Evolutionary conservation across 1,139 yeast species (phyloP), one percentile per base, ranked within the genome.

Genomic region (Magnusiomyces paraingens): DNA sequence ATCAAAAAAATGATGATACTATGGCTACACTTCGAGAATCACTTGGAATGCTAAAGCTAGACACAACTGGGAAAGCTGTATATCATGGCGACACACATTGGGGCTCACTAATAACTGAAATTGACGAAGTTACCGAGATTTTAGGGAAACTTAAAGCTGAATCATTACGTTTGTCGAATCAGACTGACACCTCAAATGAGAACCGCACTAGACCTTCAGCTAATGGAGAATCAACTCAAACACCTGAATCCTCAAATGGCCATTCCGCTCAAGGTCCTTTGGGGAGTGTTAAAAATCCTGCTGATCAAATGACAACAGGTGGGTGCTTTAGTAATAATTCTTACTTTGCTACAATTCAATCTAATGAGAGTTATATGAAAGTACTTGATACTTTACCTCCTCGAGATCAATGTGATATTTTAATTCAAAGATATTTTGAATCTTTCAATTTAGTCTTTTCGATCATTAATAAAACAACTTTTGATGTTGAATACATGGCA

Each of bases 51-150:
- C 63, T 69, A 55, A 69, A 69, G 55, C 62, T 69, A 10, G 71
- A 69, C 49, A 58, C 57, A 10, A 57, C 62, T 40, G 73, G 73
- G 8, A 66, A 69, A 49, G 60, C 69, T 6, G 59, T 69, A 11
- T 69, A 69, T 53, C 72, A 69, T 47, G 72, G 72, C 6, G 71
- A 66, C 49, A 67, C 70, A 10, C 71, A 69, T 54, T 69, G 72
- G 72, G 69, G 67, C 2, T 62, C 65, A 32, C 53, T 68, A 49
- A 59, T 69, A 39, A 61, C 64, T 45, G 71, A 69, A 49, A 60
- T 69, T 21, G 60, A 59, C 3, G 70, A 66, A 47, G 64, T 66
- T 32, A 68, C 66, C 39, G 62, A 62, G 26, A 57, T 66, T n/a
- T 62, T 66, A 49, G 55, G 55, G 22, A 54, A 53, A 44, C 51